Evolutionary conservation across 257 asterid genomes (phyloP).

Genomic region (Striga asiatica): DNA sequence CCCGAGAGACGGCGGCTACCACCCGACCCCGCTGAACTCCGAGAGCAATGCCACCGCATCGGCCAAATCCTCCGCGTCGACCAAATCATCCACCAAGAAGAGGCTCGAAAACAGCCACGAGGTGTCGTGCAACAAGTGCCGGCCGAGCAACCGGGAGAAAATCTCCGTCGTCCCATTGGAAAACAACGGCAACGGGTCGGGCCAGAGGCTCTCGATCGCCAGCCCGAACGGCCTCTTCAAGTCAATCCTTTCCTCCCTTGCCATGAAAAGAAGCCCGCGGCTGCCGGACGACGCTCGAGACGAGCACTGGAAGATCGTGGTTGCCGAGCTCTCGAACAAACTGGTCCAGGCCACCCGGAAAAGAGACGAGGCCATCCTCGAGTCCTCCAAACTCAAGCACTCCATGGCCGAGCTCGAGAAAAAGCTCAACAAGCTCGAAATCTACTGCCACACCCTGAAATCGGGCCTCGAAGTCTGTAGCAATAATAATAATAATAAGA

Average conservation of each 20-base stretch:
- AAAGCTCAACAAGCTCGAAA: constrained; percentile 78
- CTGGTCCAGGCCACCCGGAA: constrained; percentile 61
- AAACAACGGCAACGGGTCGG: constrained; percentile 14
- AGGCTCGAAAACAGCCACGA: background rate
- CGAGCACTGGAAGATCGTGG: constrained; percentile 74
- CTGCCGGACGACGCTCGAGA: constrained; percentile 35
- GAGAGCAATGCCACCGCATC: background rate
- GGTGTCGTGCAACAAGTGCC: constrained; percentile 77
- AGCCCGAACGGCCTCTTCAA: constrained; percentile 79
- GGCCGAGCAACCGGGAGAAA: constrained; percentile 69
- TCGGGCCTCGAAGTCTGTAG: constrained; percentile 59
- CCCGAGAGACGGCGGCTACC: constrained; percentile 15
- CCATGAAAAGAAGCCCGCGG: constrained; percentile 52
- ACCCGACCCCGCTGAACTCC: constrained; percentile 45
- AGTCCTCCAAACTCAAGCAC: constrained; percentile 67
- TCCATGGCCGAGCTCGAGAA: constrained; percentile 88
- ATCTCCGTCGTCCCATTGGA: constrained; percentile 57
- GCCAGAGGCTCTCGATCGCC: constrained; percentile 29
- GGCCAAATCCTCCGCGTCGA: too few relatives aligned
- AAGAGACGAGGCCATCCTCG: constrained; percentile 75
- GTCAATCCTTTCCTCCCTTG: constrained; percentile 45
- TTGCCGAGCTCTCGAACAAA: constrained; percentile 75
- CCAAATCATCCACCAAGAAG: constrained; percentile 23
- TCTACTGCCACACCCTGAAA: constrained; percentile 68
- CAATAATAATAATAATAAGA: background rate